These are phyloP conservation scores for Hyaloscypha bicolor DNA, from an alignment of 495 filamentous ascomycete genomes.

Conservation along the genomic window DNA sequence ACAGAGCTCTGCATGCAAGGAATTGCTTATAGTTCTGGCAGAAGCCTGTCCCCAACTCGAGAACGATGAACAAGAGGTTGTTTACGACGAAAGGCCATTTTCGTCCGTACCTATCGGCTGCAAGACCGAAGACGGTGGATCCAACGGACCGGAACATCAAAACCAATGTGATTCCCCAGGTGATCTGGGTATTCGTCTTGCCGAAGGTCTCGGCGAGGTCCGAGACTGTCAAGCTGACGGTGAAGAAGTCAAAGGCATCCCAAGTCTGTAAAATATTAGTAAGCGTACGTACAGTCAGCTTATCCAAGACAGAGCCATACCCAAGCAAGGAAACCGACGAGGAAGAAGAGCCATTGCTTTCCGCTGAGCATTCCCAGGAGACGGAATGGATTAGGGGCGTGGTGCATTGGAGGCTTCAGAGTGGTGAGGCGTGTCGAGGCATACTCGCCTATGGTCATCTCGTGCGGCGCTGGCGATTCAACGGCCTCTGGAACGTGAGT, in stretches of 20 bases:
- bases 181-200: conserved; percentile 72
- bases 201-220: conserved; percentile 69
- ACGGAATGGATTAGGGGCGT: conserved; percentile 78
- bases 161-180: conserved; percentile 88
- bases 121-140: conserved; percentile 74
- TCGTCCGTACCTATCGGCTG: conserved; percentile 78
- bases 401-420: conserved; percentile 74
- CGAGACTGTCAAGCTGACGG: conserved; percentile 73
- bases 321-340: conserved; percentile 72
- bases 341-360: conserved; percentile 87
- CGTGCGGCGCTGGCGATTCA: neutral
- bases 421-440: conserved; percentile 70
- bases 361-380: conserved; percentile 68
- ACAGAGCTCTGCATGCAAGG: conserved; percentile 79
- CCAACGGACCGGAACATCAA: conserved; percentile 80
- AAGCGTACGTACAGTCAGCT: neutral
- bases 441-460: conserved; percentile 64
- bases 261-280: conserved; percentile 53
- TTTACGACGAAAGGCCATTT: conserved; percentile 91
- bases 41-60: conserved; percentile 83
- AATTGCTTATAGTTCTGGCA: conserved; percentile 77
- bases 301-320: conserved; percentile 34
- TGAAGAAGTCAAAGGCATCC: conserved; percentile 94
- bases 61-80: conserved; percentile 76
- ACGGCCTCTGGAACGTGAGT: neutral